Evolutionary conservation across 192 early-diverging fungal species (phyloP).

Genomic region (Diversispora eburnea): DNA sequence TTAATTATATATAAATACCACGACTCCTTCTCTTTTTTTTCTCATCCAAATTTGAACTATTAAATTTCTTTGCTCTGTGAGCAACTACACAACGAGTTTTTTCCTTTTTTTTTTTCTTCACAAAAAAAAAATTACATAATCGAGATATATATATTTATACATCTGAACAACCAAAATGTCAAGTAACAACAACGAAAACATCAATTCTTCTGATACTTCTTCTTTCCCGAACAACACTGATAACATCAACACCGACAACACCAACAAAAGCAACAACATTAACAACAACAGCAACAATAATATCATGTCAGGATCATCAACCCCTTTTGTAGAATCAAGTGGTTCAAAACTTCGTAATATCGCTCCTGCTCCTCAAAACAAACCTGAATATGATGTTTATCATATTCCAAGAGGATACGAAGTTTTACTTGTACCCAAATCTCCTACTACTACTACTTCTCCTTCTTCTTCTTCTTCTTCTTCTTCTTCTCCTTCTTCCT

Average conservation of each 20-base stretch:
- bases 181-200: no score
- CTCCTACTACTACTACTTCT: background rate
- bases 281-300: background rate
- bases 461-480: background rate
- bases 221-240: no score
- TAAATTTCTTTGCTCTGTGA: background rate
- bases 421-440: constrained; percentile 24
- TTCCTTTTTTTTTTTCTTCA: background rate
- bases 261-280: no score
- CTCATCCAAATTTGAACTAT: background rate
- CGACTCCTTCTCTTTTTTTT: background rate
- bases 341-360: constrained; percentile 15
- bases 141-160: background rate
- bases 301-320: background rate
- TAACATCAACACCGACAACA: background rate
- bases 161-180: background rate
- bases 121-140: background rate
- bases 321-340: background rate
- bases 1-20: background rate
- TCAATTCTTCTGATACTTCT: no score
- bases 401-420: constrained; percentile 28
- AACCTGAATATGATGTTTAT: constrained; percentile 27
- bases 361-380: constrained; percentile 16
- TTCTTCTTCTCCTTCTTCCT: background rate
- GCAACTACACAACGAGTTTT: background rate